Evolutionary conservation across 116 monocot species (phyloP), one percentile per base, ranked within the genome.

Genomic region (Zostera marina): DNA sequence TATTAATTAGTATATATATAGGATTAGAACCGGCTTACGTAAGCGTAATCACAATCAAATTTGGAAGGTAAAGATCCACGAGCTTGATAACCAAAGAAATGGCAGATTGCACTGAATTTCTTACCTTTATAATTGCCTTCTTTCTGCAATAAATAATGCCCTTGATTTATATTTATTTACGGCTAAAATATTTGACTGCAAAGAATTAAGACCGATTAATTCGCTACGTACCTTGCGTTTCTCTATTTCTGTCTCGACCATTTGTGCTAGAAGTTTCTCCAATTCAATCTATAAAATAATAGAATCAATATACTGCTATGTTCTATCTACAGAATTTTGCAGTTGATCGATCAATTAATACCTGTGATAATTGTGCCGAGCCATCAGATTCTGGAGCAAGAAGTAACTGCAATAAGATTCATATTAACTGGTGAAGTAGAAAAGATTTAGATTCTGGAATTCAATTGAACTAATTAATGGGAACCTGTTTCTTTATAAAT

Each of bases 41-140:
- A 88, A 8, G 82, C 88, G 76, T 88, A 96, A 64, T 96, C 94
- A 65, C 94, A 85, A 62, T 96, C 94, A 66, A 96, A 96, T 61
- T 88, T 96, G 32, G 94, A 96, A 20, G 94, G 94, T 59, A 96
- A 69, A 22, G 94, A 82, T 32, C 94, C 94, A 9, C 94, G 74
- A 43, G 94, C 89, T 72, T 96, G 89, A 66, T 96, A 96, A 5
- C 88, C 84, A 63, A 94, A 84, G 47, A 94, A 94, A 68, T 88
- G 88, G 68, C 88, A 94, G 48, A 96, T 96, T 16, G 89, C 88
- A 70, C 85, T 96, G 73, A 96, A 96, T 44, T 96, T 96, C 82
- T 96, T 96, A 66, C 96, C 96, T 68, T 85, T 96, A 54, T 89
- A 96, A 43, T 60, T 85, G 40, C 96, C 96, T 74, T 78, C 85